Base-by-base conservation (phyloP, 768 basidiomycete species). In the Termitomyces sp. region DNA sequence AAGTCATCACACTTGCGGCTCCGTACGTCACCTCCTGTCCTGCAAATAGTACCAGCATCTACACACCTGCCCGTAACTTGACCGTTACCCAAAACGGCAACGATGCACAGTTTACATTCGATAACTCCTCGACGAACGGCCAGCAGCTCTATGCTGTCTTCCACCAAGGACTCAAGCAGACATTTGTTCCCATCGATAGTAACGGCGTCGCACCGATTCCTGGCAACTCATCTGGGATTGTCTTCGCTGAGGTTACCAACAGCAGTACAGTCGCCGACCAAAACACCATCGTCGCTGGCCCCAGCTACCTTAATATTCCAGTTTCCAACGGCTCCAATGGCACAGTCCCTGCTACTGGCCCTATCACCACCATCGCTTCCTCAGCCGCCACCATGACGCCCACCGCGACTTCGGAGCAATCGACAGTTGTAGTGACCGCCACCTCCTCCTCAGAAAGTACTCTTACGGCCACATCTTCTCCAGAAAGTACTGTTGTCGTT, bases 11-110 rank as follows among this genome's bases (percentile, higher is more conserved):
- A 3, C 42, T 72, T 14, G 63, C 64, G 8, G 63, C 71, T 4
- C 65, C 66, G 2, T 81, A 81, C 67, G 75, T 83, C 66, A 69
- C 63, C 23, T 66, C 68, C 0, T 84, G 82, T 68, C 83, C 83
- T 1, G 35, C 65, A 2, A 83, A 82, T 70, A 72, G 77, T 0
- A 62, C 73, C 27, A 70, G 79, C 17, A 75, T 66, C 12, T 73
- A 77, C 63, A 73, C 68, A 43, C 71, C 78, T 12, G 81, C 78
- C 72, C 74, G 78, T 1, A 62, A 69, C 32, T 69, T 82, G 32
- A 66, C 67, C 12, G 55, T 73, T 41, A 21, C 59, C 4, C 65
- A 66, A 31, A 61, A 61, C 8, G 58, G 74, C 19, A 72, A 71
- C 6, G 64, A 66, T 21, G 62, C 52, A 5, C 44, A 58, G 29